These are phyloP conservation scores for Acer yangbiense DNA, from an alignment of 345 rosid genomes.

Conservation along the genomic window DNA sequence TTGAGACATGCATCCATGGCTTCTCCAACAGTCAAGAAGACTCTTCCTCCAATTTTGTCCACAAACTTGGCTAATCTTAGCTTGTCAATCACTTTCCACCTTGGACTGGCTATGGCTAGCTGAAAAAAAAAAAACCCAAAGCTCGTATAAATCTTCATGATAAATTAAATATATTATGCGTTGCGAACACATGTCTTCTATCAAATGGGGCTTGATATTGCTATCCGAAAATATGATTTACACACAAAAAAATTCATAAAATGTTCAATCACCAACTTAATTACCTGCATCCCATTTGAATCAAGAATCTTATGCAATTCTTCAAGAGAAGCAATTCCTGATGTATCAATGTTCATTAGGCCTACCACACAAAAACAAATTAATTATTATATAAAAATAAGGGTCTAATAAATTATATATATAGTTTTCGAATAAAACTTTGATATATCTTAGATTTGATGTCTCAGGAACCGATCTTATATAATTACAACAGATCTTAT, in stretches of 20 bases:
- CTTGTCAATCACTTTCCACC: slow-evolving; percentile 86
- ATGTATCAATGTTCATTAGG: slow-evolving; percentile 71
- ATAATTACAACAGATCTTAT: no score
- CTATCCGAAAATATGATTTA: not conserved
- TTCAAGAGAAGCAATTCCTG: slow-evolving; percentile 72
- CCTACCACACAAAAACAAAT: slow-evolving; percentile 32
- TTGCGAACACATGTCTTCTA: no score
- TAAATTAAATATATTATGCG: not conserved
- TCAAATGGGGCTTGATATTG: not conserved
- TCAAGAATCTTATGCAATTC: slow-evolving; percentile 61
- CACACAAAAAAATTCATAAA: not conserved
- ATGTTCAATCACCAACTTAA: not conserved
- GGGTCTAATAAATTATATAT: not conserved
- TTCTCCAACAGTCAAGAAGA: slow-evolving; percentile 68
- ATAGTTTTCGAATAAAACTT: no score
- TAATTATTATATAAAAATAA: not conserved
- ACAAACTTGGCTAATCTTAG: slow-evolving; percentile 61
- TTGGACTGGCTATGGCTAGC: slow-evolving; percentile 78
- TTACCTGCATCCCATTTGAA: slow-evolving; percentile 58
- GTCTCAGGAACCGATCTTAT: no score
- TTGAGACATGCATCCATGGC: slow-evolving; percentile 60
- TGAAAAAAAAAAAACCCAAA: slow-evolving; percentile 21
- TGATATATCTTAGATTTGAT: not conserved
- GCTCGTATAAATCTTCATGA: not conserved
- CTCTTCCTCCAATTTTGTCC: slow-evolving; percentile 59